Evolutionary conservation across 2,329 filamentous ascomycete species (phyloP), one percentile per base, ranked within the genome.

Genomic region (Penicillium sp.): DNA sequence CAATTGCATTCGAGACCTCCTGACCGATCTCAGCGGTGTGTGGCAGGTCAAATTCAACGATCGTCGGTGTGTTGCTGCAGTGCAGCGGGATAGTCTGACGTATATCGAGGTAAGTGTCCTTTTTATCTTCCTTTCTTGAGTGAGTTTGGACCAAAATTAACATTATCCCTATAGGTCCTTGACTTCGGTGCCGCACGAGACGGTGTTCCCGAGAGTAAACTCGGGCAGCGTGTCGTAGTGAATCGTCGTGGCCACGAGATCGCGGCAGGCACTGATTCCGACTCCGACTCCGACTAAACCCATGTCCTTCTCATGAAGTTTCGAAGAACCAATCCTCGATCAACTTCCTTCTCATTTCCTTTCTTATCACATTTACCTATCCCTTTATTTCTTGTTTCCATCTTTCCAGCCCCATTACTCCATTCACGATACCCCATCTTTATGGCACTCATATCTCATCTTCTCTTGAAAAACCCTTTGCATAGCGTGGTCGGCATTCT

Each of bases 11-110:
- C 90, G 93, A 65, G 93, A 99, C 74, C 83, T 99, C 43, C 81
- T 99, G 68, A 96, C 91, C 14, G 93, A 97, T 69, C 82, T 99
- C 35, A 93, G 89, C 65, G 93, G 93, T n/a, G 95, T 99, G 8
- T 99, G 95, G 95, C 95, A 99, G 78, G 95, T 99, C 68, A 95
- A 95, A 69, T 99, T 99, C 77, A 93, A 99, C 69, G 91, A 96
- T 71, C 84, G 95, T 65, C 85, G 93, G 73, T 99, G 95, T 73
- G 95, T 99, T 56, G 95, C 95, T 58, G 95, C 95, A 45, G 95
- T 99, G 55, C 95, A 99, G 80, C 86, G 95, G 55, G 91, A 96
- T 64, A 88, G 87, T 68, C 78, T 96, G 67, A 99, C 95, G 21
- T 99, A 96, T 74, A 92, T 99, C 57, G 95, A 99, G 86, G 95